Conservation (phyloP, 805 yeast species). For the Jamesozyma gamospora region DNA sequence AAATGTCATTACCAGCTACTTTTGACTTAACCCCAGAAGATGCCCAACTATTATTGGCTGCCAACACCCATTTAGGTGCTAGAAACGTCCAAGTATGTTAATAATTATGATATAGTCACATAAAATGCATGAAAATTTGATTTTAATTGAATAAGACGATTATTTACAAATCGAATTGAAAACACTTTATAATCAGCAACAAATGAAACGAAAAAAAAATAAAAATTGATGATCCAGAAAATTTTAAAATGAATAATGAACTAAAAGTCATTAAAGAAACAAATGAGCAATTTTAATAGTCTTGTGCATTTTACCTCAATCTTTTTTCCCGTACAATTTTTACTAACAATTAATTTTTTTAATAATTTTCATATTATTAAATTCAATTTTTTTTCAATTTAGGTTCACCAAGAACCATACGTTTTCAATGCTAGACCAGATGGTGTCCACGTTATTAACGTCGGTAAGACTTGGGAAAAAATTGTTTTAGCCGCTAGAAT, state of each 20-base stretch:
- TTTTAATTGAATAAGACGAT: too few relatives aligned
- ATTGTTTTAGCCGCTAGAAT: slow-evolving; percentile 98
- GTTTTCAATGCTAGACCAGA: slow-evolving; percentile 98
- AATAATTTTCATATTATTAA: neutral
- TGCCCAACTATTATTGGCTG: slow-evolving; percentile 98
- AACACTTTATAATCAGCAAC: too few relatives aligned
- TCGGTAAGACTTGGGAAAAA: slow-evolving; percentile 99
- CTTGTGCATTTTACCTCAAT: neutral
- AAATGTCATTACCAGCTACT: slow-evolving; percentile 79
- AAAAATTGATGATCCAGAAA: too few relatives aligned
- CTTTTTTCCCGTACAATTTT: neutral
- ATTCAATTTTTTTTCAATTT: slow-evolving; percentile 7
- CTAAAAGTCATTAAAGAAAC: too few relatives aligned
- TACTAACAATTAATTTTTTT: slow-evolving; percentile 1
- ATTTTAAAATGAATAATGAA: too few relatives aligned
- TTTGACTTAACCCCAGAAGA: slow-evolving; percentile 94
- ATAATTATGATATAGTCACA: neutral
- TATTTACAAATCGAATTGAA: too few relatives aligned
- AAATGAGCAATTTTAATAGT: too few relatives aligned
- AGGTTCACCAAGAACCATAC: slow-evolving; percentile 95
- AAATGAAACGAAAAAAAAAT: too few relatives aligned
- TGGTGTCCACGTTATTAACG: slow-evolving; percentile 97
- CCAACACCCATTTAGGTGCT: slow-evolving; percentile 98
- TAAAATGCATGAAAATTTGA: too few relatives aligned
- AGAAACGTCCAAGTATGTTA: slow-evolving; percentile 96